Base-by-base conservation (phyloP, 2,329 filamentous ascomycete genomes). In the Dactylellina drechsleri region DNA sequence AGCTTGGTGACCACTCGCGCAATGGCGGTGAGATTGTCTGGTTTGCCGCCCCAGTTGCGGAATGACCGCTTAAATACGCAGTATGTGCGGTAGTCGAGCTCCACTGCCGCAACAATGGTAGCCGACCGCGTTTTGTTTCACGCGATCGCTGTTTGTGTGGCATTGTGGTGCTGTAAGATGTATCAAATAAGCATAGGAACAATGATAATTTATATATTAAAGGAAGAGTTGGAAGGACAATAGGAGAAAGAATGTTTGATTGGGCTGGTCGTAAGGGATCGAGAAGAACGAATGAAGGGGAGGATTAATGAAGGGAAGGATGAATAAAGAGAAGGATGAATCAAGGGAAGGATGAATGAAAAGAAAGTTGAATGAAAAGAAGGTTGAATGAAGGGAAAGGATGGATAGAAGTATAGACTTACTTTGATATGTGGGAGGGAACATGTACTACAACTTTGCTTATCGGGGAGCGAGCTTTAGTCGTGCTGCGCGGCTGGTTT, bases 21-120 rank as follows among this genome's bases (percentile, higher is more conserved):
- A 26, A 71, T 64, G 1, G 41, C 52, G 2, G 20, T n/a, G 18
- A 15, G 41, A 16, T 71, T 56, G 2, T 71, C 52, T 2, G 50
- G n/a, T 1, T 47, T 52, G 12, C 58, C 58, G 20, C 66, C 66
- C 43, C 43, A 71, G 1, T 16, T 26, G 4, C 13, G 16, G 23
- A 71, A 71, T 18, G n/a, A 50, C 15, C 53, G 50, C 26, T 71
- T 71, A 43, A 71, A 71, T 36, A 43, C 52, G 66, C 66, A 71
- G 28, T 71, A 71, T 58, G 61, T 58, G n/a, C 56, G 52, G 18
- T 58, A 71, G 53, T 71, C 66, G n/a, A 57, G 43, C 26, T 58
- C 47, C 4, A 23, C 23, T 20, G 26, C 28, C 53, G 53, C 13
- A 54, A 15, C 50, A 18, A 23, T 54, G 20, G 50, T n/a, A 54